Conservation (phyloP, 352 stramenopile genomes). For the Phytophthora cactorum region DNA sequence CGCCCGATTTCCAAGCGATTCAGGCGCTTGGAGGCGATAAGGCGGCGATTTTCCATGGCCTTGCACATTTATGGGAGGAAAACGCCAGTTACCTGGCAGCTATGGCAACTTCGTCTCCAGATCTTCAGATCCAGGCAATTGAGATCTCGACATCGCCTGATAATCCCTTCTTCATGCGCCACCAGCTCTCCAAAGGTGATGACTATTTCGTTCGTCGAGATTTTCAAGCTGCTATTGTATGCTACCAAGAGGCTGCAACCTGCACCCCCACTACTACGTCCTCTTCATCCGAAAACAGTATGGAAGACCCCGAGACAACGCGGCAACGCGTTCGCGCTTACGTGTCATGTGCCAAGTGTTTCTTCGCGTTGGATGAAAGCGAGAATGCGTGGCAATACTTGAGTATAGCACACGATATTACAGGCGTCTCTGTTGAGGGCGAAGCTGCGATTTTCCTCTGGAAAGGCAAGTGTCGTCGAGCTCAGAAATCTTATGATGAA, state of each 20-base stretch:
- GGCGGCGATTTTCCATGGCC: conserved; percentile 75
- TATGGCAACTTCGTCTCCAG: conserved; percentile 37
- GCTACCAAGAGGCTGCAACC: conserved; percentile 57
- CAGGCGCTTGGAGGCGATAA: conserved; percentile 69
- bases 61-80: conserved; percentile 75
- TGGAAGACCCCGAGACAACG: conserved; percentile 46
- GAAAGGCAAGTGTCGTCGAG: conserved; percentile 69
- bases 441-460: conserved; percentile 64
- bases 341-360: conserved; percentile 66
- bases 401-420: conserved; percentile 46
- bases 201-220: conserved; percentile 67
- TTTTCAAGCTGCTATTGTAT: conserved; percentile 55
- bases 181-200: conserved; percentile 62
- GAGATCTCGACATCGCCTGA: conserved; percentile 38
- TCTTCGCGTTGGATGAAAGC: conserved; percentile 57
- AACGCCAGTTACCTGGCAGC: conserved; percentile 57
- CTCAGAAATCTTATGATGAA: conserved; percentile 57
- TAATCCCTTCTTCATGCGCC: conserved; percentile 62
- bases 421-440: conserved; percentile 40
- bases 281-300: conserved; percentile 15
- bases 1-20: conserved; percentile 59
- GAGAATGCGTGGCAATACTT: conserved; percentile 56
- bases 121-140: conserved; percentile 41
- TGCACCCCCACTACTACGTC: conserved; percentile 25
- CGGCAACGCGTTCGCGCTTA: conserved; percentile 51